A percentile compares a stretch with the other conserved stretches of the same genome.
These are phyloP conservation scores for Coelastrella sp. DNA, from an alignment of 139 green algal species.

Conservation along the genomic window DNA sequence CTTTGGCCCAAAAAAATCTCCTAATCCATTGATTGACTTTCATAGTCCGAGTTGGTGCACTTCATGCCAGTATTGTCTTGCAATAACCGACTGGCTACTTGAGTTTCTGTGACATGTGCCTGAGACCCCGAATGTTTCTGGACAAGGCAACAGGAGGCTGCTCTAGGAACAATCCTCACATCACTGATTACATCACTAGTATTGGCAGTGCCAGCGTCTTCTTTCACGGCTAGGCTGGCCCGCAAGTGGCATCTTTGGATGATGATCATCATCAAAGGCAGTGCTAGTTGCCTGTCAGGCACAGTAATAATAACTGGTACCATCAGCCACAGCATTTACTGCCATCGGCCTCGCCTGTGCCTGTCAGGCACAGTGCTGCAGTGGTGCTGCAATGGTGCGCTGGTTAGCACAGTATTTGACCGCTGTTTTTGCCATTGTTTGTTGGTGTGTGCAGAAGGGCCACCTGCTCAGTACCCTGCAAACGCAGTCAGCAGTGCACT, in stretches of 20 bases:
- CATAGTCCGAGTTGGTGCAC: too few species aligned
- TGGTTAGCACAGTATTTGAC: neutral
- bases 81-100: too few species aligned
- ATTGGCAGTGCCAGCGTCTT: neutral
- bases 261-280: neutral
- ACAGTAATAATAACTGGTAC: too few species aligned
- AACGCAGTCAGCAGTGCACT: conserved; percentile 43
- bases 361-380: too few species aligned
- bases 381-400: neutral
- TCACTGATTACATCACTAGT: too few species aligned
- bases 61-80: neutral
- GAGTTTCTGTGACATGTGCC: neutral
- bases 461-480: conserved; percentile 43
- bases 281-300: neutral
- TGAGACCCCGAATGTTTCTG: neutral
- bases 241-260: neutral
- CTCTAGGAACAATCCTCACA: neutral
- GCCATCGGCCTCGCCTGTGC: too few species aligned
- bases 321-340: too few species aligned
- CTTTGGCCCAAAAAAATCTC: too few species aligned
- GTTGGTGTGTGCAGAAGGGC: conserved; percentile 7
- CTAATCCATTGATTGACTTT: too few species aligned
- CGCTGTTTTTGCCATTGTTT: neutral
- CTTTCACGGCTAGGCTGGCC: neutral
- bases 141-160: neutral